Base-by-base conservation (phyloP, 805 yeast genomes). In the Clavispora santaluciae region DNA sequence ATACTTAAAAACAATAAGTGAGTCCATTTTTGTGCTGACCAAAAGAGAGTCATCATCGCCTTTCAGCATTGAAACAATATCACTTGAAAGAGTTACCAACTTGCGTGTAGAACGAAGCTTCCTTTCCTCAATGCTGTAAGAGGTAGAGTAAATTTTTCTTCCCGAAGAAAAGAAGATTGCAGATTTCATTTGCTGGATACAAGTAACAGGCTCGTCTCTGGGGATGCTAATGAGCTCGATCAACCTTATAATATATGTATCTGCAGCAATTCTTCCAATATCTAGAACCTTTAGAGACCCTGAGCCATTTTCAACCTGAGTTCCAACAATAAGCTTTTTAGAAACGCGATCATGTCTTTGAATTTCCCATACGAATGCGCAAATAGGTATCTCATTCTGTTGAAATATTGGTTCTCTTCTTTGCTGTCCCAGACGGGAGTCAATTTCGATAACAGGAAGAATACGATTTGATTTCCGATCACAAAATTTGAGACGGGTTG, bases 281-380 rank as follows among this genome's bases (percentile, higher is more conserved):
- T 69, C 72, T 13, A 69, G 41, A 12, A 69, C 61, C 39, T 64
- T 68, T 37, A 69, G 57, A 1, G 59, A 41, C 2, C 75, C 73
- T 6, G 33, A 34, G 2, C 25, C 38, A 0, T 38, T 46, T 8
- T 48, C 51, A 2, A 46, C 40, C 17, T 33, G 39, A 6, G 61
- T 49, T 1, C 70, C 70, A 23, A 66, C 44, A n/a, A 69, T 50
- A 5, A 69, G 43, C 40, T 68, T 68, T 42, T 65, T 66, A 9
- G 73, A 59, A 3, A 53, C 48, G 15, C 60, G 48, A 5, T 59
- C 63, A 10, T 52, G 50, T 22, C 70, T 51, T 11, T 48, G 42
- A 4, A 69, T 53, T 12, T 56, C 64, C 72, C 75, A 69, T 6
- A 68, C 49, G 38, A 63, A 50, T 4, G 60, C 53, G 24, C 62